Conservation (phyloP, 257 asterid species). For the Capsicum pubescens region DNA sequence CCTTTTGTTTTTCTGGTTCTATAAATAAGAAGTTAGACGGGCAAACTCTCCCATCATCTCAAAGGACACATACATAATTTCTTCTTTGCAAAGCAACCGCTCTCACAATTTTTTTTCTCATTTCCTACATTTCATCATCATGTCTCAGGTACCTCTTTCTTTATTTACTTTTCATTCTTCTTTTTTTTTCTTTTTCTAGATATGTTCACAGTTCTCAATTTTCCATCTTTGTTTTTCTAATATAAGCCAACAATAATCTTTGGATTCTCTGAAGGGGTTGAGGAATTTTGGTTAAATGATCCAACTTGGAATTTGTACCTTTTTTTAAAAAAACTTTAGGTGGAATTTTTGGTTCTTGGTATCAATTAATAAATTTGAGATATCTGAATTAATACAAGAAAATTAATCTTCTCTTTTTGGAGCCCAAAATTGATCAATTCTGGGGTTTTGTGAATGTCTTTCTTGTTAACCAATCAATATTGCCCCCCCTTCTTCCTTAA, state of each 20-base stretch:
- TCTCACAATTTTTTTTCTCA: background rate
- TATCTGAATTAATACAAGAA: background rate
- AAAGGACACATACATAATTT: background rate
- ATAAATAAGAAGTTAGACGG: background rate
- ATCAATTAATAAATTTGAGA: background rate
- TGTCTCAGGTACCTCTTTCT: constrained; percentile 20
- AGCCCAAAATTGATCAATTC: background rate
- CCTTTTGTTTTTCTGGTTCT: background rate
- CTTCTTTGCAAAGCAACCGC: background rate
- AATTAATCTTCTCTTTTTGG: background rate
- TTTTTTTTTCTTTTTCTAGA: background rate
- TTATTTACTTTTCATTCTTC: background rate
- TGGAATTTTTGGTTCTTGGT: background rate
- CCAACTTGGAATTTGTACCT: background rate
- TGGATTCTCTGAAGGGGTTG: background rate
- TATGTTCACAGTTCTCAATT: background rate
- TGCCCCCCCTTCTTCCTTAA: too few species aligned
- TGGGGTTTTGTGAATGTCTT: background rate
- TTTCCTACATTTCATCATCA: background rate
- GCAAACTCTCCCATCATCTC: background rate
- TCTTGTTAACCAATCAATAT: background rate
- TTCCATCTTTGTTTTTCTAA: background rate
- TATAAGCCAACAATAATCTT: background rate
- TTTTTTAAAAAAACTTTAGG: background rate
- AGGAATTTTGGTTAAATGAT: background rate